Evolutionary conservation across 305 asterid species (phyloP).

Genomic region (Caryopteris hybrid): DNA sequence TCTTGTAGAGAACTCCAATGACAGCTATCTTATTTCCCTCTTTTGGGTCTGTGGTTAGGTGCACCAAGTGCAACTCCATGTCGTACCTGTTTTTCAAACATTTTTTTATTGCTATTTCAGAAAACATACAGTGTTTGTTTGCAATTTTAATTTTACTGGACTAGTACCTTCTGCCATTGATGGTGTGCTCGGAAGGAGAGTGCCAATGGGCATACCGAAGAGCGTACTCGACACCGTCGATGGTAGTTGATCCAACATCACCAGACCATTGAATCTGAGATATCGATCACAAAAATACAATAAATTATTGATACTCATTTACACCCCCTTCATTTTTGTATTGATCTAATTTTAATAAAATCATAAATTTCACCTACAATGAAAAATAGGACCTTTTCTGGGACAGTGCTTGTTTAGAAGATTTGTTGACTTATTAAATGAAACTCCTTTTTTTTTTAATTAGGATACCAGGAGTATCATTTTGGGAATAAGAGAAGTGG

Average conservation of each 20-base stretch:
- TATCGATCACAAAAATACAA: background rate
- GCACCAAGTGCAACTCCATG: slow-evolving; percentile 75
- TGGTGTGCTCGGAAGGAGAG: slow-evolving; percentile 73
- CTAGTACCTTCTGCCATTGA: slow-evolving; percentile 52
- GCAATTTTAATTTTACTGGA: too few relatives aligned
- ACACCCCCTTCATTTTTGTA: too few relatives aligned
- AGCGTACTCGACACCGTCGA: slow-evolving; percentile 38
- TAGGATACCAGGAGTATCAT: too few relatives aligned
- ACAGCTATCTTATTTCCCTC: slow-evolving; percentile 38
- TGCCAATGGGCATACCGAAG: slow-evolving; percentile 74
- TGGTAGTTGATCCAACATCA: slow-evolving; percentile 45
- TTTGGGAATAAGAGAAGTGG: background rate
- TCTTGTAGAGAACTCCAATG: slow-evolving; percentile 48
- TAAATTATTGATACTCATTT: too few relatives aligned
- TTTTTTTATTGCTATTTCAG: background rate
- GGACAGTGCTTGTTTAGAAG: too few relatives aligned
- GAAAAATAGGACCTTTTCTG: too few relatives aligned
- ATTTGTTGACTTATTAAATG: too few relatives aligned
- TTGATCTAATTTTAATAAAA: too few relatives aligned
- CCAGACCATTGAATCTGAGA: slow-evolving; percentile 49
- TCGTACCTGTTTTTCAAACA: slow-evolving; percentile 35
- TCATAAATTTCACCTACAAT: too few relatives aligned
- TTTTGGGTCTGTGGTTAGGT: slow-evolving; percentile 29
- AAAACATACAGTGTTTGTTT: too few relatives aligned
- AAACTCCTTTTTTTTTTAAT: too few relatives aligned